Evolutionary conservation across 768 basidiomycete genomes (phyloP).

Genomic region (Chiua virens): DNA sequence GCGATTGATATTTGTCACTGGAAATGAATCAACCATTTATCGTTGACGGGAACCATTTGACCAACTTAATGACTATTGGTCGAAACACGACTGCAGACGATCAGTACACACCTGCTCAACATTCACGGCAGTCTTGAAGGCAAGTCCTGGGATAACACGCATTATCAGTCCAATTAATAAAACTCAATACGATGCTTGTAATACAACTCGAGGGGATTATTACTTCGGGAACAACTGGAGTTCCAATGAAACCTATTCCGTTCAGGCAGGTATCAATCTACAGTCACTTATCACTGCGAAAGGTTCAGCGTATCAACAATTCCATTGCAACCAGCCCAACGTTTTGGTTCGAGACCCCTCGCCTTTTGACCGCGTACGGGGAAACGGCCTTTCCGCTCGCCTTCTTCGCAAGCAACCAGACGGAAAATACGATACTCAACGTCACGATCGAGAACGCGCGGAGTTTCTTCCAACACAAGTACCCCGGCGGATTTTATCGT

Average conservation of each 20-base stretch:
- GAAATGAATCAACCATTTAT: slow-evolving; percentile 17
- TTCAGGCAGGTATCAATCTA: slow-evolving; percentile 3
- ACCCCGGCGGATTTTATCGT: slow-evolving; percentile 17
- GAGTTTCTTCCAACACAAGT: slow-evolving; percentile 22
- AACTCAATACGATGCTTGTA: slow-evolving; percentile 21
- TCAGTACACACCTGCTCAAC: slow-evolving; percentile 16
- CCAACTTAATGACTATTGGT: slow-evolving; percentile 28
- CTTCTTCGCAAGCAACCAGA: slow-evolving; percentile 26
- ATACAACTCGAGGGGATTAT: slow-evolving; percentile 23
- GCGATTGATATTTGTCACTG: not conserved
- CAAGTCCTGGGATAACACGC: not conserved
- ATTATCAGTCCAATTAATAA: not conserved
- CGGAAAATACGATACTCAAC: slow-evolving; percentile 13
- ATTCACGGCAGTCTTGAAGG: slow-evolving; percentile 28
- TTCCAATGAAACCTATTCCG: slow-evolving; percentile 28
- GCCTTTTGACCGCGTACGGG: slow-evolving; percentile 19
- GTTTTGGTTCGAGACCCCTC: slow-evolving; percentile 18
- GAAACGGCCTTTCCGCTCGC: slow-evolving; percentile 24
- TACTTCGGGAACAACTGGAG: slow-evolving; percentile 27
- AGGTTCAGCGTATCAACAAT: slow-evolving; percentile 21
- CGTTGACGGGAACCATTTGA: slow-evolving; percentile 28
- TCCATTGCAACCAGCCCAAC: slow-evolving; percentile 27
- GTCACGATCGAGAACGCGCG: slow-evolving; percentile 14
- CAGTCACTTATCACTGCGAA: slow-evolving; percentile 11
- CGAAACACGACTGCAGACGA: slow-evolving; percentile 16